Percentiles rank a stretch among this genome's conserved stretches.
These are phyloP conservation scores for Neonectria neomacrospora DNA, from an alignment of 2,329 filamentous ascomycete species.

Conservation along the genomic window DNA sequence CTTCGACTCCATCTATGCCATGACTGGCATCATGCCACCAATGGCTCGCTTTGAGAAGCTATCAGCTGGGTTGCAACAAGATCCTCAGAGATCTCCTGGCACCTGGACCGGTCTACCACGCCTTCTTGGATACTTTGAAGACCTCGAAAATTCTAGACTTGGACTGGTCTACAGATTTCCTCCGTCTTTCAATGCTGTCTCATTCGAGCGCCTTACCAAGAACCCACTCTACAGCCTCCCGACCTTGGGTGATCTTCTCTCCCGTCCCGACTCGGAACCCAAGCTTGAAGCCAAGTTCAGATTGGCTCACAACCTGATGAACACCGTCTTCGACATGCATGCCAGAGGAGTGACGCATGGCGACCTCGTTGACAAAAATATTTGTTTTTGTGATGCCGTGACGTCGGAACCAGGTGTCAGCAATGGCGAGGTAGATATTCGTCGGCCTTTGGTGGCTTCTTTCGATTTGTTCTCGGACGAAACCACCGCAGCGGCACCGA, in stretches of 20 bases:
- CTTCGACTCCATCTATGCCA: conserved; percentile 71
- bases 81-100: conserved; percentile 61
- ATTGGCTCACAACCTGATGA: conserved; percentile 76
- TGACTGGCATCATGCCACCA: conserved; percentile 71
- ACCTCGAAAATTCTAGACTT: conserved; percentile 74
- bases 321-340: conserved; percentile 80
- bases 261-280: conserved; percentile 66
- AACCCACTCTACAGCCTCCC: conserved; percentile 62
- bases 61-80: conserved; percentile 66
- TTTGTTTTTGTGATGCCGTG: conserved; percentile 70
- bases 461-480: conserved; percentile 74
- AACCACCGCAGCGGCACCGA: conserved; percentile 26
- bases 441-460: conserved; percentile 75
- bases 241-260: conserved; percentile 66
- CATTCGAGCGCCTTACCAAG: conserved; percentile 62
- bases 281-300: conserved; percentile 80
- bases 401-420: conserved; percentile 55
- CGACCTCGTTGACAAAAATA: conserved; percentile 73
- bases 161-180: conserved; percentile 82
- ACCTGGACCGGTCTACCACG: conserved; percentile 72
- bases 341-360: conserved; percentile 76
- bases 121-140: conserved; percentile 78
- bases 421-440: conserved; percentile 67
- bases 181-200: conserved; percentile 68
- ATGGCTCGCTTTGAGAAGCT: conserved; percentile 74